Base-by-base conservation (phyloP, 2,329 filamentous ascomycete species). In the Exophiala bonariae region DNA sequence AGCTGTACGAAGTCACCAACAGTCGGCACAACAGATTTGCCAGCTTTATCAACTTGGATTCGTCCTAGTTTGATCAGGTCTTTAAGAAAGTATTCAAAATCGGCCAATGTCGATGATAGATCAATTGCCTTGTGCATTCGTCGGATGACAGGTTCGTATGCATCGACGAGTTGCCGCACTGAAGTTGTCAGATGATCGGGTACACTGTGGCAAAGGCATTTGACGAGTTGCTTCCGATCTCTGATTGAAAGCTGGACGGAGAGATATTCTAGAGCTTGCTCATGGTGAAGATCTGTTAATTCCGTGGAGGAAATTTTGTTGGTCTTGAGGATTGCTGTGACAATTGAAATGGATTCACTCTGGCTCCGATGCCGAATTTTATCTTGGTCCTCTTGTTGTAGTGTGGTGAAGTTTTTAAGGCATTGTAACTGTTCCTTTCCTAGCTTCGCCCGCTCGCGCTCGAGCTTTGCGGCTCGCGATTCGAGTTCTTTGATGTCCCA, bases 131-230 rank as follows among this genome's bases (percentile, higher is more conserved):
- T 79, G 62, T 92, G 88, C 5, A 91, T 72, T 3, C 76, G 71
- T 17, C 87, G 77, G 46, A 93, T 88, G 49, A 90, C 81, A 0
- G 86, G 86, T 42, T 90, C 87, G 56, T 87, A 88, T 2, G 84
- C 83, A 0, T 76, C 72, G 4, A 90, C 78, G 0, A 76, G 66
- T 47, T 89, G 84, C 22, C 79, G 77, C 38, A 91, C 70, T 1
- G 81, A 76, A 7, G 81, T 76, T 0, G 87, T 91, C n/a, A 90
- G 74, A 8, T 86, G 74, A 58, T 92, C 88, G 0, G 88, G 87
- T 18, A 76, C 80, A 36, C 81, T 75, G 11, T 80, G 79, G 65
- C 87, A 92, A 11, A 90, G 68, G 0, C 82, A 78, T 10, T 76
- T 74, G 10, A 81, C 79, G 39, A 92, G 82, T 57, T 83, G 78